These are phyloP conservation scores for Diaporthe sp. DNA, from an alignment of 2,329 filamentous ascomycete species.

Conservation along the genomic window DNA sequence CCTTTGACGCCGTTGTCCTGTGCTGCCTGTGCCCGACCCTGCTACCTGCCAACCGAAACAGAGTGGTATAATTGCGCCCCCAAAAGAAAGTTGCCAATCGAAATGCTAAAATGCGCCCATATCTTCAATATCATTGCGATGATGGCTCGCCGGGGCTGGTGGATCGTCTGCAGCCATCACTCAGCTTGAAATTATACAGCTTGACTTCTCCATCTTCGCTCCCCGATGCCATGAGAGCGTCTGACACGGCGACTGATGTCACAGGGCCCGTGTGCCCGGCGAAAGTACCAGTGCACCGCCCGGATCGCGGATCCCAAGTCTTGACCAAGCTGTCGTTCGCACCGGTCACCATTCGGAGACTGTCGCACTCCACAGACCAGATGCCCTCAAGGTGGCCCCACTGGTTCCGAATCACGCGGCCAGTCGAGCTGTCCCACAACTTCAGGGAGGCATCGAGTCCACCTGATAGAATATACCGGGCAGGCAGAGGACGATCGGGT, in stretches of 20 bases:
- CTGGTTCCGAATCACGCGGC: slow-evolving; percentile 88
- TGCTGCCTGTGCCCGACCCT: not conserved
- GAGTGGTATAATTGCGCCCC: slow-evolving; percentile 29
- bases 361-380: slow-evolving; percentile 92
- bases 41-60: not conserved
- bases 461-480: slow-evolving; percentile 92
- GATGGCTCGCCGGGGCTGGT: slow-evolving; percentile 29
- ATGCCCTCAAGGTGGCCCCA: slow-evolving; percentile 97
- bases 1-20: slow-evolving; percentile 10
- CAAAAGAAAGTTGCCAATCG: not conserved
- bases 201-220: slow-evolving; percentile 94
- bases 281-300: slow-evolving; percentile 92
- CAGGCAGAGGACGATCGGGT: slow-evolving; percentile 75
- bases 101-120: not conserved
- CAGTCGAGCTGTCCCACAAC: slow-evolving; percentile 88
- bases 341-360: slow-evolving; percentile 86
- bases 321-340: slow-evolving; percentile 96
- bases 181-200: slow-evolving; percentile 77
- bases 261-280: slow-evolving; percentile 91
- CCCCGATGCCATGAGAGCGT: slow-evolving; percentile 88
- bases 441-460: slow-evolving; percentile 92
- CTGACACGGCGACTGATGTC: slow-evolving; percentile 91
- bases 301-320: slow-evolving; percentile 90
- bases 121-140: not conserved
- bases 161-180: slow-evolving; percentile 35